Percentiles rank a stretch among this genome's conserved stretches.
These are phyloP conservation scores for Picea sitchensis DNA, from an alignment of 75 land plant genomes.

Conservation along the genomic window DNA sequence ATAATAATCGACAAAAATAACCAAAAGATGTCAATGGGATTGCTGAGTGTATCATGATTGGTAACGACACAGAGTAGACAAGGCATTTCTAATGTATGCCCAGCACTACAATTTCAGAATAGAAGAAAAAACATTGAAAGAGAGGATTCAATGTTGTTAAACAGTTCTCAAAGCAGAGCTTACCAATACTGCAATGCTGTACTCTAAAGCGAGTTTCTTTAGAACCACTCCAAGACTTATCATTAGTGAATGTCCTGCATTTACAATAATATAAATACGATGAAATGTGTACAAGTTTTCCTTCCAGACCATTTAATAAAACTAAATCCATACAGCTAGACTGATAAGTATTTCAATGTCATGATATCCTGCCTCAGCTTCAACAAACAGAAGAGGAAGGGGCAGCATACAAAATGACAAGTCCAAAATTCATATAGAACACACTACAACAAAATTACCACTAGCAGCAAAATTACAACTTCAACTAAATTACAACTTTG, in stretches of 20 bases:
- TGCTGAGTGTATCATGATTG: background rate
- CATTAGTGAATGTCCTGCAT: slow-evolving; percentile 79
- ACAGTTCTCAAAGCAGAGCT: slow-evolving; percentile 5
- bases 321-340: no score
- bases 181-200: slow-evolving; percentile 74
- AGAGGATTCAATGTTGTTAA: background rate
- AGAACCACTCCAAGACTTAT: slow-evolving; percentile 53
- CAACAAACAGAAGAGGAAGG: no score
- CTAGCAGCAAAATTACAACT: no score
- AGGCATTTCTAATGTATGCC: background rate
- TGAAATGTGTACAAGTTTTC: no score
- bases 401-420: no score
- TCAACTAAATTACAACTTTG: no score
- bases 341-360: no score
- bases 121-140: background rate
- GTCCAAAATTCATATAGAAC: no score
- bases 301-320: no score
- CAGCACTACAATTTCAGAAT: background rate
- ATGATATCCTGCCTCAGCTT: no score
- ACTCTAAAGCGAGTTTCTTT: slow-evolving; percentile 65
- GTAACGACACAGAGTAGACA: background rate
- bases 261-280: no score
- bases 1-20: background rate
- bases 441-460: no score
- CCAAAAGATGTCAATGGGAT: background rate